These are phyloP conservation scores for Silene coronaria DNA, from an alignment of 179 eudicot genomes.

Conservation along the genomic window DNA sequence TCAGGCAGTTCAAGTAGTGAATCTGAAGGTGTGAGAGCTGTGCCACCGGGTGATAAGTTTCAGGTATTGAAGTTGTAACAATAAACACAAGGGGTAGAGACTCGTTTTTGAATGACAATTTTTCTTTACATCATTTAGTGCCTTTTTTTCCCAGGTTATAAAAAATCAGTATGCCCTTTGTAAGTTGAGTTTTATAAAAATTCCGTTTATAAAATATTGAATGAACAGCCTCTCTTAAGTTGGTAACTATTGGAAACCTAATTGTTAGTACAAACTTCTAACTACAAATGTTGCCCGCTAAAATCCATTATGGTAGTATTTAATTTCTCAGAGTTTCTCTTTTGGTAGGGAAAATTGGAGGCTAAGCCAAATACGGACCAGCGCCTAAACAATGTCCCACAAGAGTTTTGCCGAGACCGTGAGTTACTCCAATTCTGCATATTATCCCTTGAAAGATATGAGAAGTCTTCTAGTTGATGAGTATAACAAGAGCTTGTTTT, in stretches of 20 bases:
- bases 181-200: too few relatives aligned
- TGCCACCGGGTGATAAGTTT: conserved; percentile 24
- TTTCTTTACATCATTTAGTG: too few relatives aligned
- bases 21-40: conserved; percentile 38
- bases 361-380: conserved; percentile 33
- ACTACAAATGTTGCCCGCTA: neutral
- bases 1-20: conserved; percentile 44
- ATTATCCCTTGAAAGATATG: neutral
- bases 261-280: too few relatives aligned
- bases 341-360: conserved; percentile 20
- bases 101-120: too few relatives aligned
- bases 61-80: conserved; percentile 31
- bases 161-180: neutral
- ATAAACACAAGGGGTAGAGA: too few relatives aligned
- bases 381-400: conserved; percentile 30
- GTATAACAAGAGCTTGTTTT: neutral
- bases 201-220: too few relatives aligned
- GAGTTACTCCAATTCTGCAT: neutral
- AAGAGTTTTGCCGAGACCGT: conserved; percentile 28
- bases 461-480: neutral
- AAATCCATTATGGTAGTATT: neutral
- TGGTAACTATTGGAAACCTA: neutral
- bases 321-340: neutral
- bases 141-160: too few relatives aligned
- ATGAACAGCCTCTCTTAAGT: neutral